Base-by-base conservation (phyloP, 768 basidiomycete genomes). In the Cyclocybe aegerita region DNA sequence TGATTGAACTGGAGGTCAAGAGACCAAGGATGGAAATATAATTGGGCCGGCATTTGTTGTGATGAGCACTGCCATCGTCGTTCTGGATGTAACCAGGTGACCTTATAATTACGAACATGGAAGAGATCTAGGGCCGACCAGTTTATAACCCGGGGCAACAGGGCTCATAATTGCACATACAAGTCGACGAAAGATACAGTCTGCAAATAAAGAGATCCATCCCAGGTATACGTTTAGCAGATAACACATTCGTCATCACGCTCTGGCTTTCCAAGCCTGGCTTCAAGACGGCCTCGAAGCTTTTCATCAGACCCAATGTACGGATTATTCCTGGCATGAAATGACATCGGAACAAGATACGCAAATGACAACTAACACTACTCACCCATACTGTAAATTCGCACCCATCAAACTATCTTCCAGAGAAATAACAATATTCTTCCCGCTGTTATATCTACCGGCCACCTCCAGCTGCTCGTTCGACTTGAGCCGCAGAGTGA, bases 301-400 rank as follows among this genome's bases (percentile, higher is more conserved):
- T 69, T 67, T 37, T 75, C 79, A 45, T 81, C 79, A 1, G 60
- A 41, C 0, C 68, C 70, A 17, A 80, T 74, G 55, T 75, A 81
- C 1, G 76, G 70, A 10, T 70, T 79, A 16, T 73, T 75, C 2
- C 76, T 78, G 39, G n/a, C 9, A 32, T 41, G 17, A 42, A 36
- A 38, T 32, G 32, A 61, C 47, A 38, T 39, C 30, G 9, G 16
- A 7, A 38, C 48, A 2, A 38, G 44, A 8, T 45, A 32, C 23
- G 10, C 12, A 5, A 30, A 49, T 15, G 39, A 49, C 5, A 44
- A 4, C 7, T 40, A 15, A 31, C 23, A 35, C n/a, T 6, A 71
- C 82, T 63, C 48, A 85, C 83, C 74, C 71, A 46, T 80, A 81
- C 44, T 79, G 75, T 4, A 85, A 58, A 47, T 78, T 77, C 0